Evolutionary conservation across 2,329 filamentous ascomycete species (phyloP).

Genomic region (Cordyceps farinosa): DNA sequence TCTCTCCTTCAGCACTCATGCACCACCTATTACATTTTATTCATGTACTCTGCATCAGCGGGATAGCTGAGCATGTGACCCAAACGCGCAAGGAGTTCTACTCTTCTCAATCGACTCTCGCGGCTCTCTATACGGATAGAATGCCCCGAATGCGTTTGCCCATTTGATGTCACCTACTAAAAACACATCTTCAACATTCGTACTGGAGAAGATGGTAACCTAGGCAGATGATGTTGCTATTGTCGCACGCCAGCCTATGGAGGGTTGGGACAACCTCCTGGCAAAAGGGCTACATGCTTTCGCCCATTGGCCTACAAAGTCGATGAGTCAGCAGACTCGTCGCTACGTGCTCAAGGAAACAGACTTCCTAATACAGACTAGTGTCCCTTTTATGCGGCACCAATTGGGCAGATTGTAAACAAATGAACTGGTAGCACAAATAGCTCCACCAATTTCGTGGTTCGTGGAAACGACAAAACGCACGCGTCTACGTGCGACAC

Average conservation of each 20-base stretch:
- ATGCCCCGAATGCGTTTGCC: no score
- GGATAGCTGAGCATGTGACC: no score
- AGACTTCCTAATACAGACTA: conserved; percentile 12
- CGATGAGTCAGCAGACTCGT: conserved; percentile 12
- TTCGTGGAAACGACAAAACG: conserved; percentile 5
- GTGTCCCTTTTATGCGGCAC: not conserved
- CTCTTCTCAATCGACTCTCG: no score
- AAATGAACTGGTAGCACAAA: conserved; percentile 5
- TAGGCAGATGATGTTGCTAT: conserved; percentile 1
- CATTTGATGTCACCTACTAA: no score
- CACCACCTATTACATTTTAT: no score
- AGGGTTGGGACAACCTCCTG: not conserved
- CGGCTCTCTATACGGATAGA: no score
- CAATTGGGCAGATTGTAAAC: conserved; percentile 19
- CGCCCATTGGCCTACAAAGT: not conserved
- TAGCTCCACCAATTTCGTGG: conserved; percentile 12
- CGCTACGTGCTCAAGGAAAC: not conserved
- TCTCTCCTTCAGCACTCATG: no score
- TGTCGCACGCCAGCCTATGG: not conserved
- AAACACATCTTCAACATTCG: no score
- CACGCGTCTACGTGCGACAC: conserved; percentile 16
- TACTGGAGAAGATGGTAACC: not conserved
- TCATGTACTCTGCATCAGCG: no score
- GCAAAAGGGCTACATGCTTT: not conserved
- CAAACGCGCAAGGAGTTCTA: no score